A percentile compares a stretch with the other conserved stretches of the same genome.
Conservation (phyloP, 1,284 basidiomycete genomes). For the Trichosporon asahii region DNA sequence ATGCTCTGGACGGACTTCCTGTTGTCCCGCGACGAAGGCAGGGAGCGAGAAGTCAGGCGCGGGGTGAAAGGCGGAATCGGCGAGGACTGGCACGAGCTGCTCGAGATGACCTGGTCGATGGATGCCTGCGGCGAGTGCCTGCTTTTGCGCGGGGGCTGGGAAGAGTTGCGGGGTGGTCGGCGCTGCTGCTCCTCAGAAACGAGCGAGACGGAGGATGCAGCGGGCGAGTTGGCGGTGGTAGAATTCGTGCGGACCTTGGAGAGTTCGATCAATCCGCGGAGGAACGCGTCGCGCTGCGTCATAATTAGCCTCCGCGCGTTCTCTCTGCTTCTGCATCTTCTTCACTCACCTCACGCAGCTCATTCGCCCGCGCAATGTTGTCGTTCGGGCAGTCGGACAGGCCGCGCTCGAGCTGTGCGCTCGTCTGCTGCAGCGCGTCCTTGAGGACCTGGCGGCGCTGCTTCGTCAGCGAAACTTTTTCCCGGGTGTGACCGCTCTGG, state of each 20-base stretch:
- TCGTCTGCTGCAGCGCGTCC: background rate
- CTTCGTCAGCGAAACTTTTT: background rate
- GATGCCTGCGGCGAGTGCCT: background rate
- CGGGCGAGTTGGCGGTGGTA: conserved; percentile 1
- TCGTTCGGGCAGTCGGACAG: conserved; percentile 19
- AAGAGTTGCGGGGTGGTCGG: background rate
- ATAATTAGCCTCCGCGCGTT: background rate
- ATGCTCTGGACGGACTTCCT: conserved; percentile 1
- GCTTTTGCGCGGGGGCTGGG: background rate
- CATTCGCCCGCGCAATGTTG: conserved; percentile 32
- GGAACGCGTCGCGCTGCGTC: conserved; percentile 10
- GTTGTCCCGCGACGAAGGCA: background rate
- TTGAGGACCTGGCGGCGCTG: conserved; percentile 6
- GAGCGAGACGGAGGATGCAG: conserved; percentile 9
- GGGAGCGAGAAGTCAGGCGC: conserved; percentile 4
- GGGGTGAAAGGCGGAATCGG: background rate
- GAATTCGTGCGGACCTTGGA: background rate
- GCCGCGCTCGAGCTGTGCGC: background rate
- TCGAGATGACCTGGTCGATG: conserved; percentile 6
- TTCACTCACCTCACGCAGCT: conserved; percentile 32
- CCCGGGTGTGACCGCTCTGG: background rate
- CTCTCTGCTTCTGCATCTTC: background rate
- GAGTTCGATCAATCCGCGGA: conserved; percentile 11
- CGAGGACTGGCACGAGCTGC: background rate
- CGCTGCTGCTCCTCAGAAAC: background rate